Evolutionary conservation across 108 stramenopile genomes (phyloP), one percentile per base, ranked within the genome.

Genomic region (Pseudonitzschia multistriata): DNA sequence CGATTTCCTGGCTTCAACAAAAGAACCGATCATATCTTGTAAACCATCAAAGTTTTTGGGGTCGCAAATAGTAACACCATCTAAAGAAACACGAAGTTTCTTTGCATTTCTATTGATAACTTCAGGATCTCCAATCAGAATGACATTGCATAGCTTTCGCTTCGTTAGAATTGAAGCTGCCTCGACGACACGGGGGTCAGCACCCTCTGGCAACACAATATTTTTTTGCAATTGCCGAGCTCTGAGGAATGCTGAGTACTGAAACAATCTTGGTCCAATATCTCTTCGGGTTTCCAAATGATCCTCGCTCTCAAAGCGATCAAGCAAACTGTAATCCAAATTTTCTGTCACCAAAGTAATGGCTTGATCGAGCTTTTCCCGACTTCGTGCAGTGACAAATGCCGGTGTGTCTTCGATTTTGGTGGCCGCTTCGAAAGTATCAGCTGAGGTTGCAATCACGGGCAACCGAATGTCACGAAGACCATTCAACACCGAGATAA

Each of bases 161-260:
- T 74, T 31, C 14, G 61, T 56, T 17, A 39, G 49, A 55, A 74
- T 67, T 27, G 65, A 61, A 2, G 74, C 69, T 27, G 79, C 70
- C 31, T 60, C 37, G 33, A 79, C 49, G 55, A 75, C 52, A 3
- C 73, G 60, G 10, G 66, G 65, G 34, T 78, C 77, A 2, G 45
- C 55, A n/a, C 66, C 79, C 48, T 79, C 79, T n/a, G 74, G 74
- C 25, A 74, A 34, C 7, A 79, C 62, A 42, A 75, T 74, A 35
- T 69, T 73, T 19, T 63, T 73, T 27, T 39, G 56, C 30, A 57
- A 34, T 27, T 49, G 30, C 7, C 70, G 69, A 10, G 76, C 62
- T 42, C 13, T 42, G 7, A 10, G 40, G 13, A 42, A 42, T 13
- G 40, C 67, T 40, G 70, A 25, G 54, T 55, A 29, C 10, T 29